These are phyloP conservation scores for Acidiella bohemica DNA, from an alignment of 495 filamentous ascomycete species.

Conservation along the genomic window DNA sequence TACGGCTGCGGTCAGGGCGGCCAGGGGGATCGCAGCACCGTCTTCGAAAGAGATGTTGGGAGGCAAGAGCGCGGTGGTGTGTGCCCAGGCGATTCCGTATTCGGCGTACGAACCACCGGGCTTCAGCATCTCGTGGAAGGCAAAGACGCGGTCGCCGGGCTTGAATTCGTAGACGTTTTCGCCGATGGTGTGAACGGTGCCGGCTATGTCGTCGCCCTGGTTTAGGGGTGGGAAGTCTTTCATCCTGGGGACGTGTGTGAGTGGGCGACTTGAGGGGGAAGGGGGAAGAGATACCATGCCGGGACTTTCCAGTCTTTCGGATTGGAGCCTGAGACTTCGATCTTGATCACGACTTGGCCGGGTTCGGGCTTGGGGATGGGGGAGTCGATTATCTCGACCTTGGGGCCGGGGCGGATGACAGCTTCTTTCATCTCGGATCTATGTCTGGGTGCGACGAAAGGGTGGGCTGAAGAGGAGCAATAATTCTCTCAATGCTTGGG, in stretches of 20 bases:
- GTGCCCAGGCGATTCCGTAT: slow-evolving; percentile 50
- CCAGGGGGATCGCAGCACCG: slow-evolving; percentile 57
- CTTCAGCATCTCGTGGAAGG: slow-evolving; percentile 49
- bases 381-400: slow-evolving; percentile 48
- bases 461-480: too few relatives aligned
- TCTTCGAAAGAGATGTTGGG: slow-evolving; percentile 56
- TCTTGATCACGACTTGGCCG: slow-evolving; percentile 56
- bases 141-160: slow-evolving; percentile 54
- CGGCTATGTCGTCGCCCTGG: slow-evolving; percentile 60
- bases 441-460: too few relatives aligned
- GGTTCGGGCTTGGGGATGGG: slow-evolving; percentile 45
- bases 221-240: slow-evolving; percentile 29
- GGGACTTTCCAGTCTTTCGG: slow-evolving; percentile 47
- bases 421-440: slow-evolving; percentile 73
- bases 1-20: slow-evolving; percentile 59
- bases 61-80: slow-evolving; percentile 59
- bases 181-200: slow-evolving; percentile 50
- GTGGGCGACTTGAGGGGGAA: slow-evolving; percentile 24
- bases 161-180: slow-evolving; percentile 47
- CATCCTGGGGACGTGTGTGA: slow-evolving; percentile 26
- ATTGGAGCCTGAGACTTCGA: slow-evolving; percentile 54
- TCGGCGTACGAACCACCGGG: slow-evolving; percentile 53
- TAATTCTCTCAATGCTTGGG: too few relatives aligned
- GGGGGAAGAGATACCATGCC: slow-evolving; percentile 24
- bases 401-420: slow-evolving; percentile 36